Base-by-base conservation (phyloP, 306 rosid genomes). In the Vicia sativa region DNA sequence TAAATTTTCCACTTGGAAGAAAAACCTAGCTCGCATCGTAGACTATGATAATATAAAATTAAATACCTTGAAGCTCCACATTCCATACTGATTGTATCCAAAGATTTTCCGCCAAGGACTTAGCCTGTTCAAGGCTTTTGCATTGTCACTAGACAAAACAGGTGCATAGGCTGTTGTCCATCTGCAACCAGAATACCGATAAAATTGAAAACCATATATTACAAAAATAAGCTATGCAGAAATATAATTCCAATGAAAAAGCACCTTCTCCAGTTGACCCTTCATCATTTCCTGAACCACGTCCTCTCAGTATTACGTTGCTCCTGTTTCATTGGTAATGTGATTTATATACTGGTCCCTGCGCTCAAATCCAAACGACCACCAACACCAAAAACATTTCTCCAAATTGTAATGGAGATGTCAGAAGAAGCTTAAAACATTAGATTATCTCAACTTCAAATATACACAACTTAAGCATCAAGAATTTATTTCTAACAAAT, bases 271-370 rank as follows among this genome's bases (percentile, higher is more conserved):
- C 87, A 45, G 57, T 76, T 69, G 75, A 55, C 71, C 79, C 76
- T 82, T 85, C 97, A 62, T 4, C 31, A 65, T 65, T 79, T 78
- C 89, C 96, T n/a, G 90, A 88, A 72, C 89, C 96, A 79, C 55
- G 62, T 58, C 99, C 99, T 80, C 81, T 84, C 57, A 93, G 90
- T 65, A 71, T 71, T 78, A 90, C 92, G 83, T 81, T 49, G 84
- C 97, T 85, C 96, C 97, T 83, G 99, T 93, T 93, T 93, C 99
- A 90, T 82, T 87, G 90, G 87, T 88, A 86, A 93, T 93, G 95
- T 93, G 99, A 93, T 90, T 90, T 87, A 93, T 88, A 90, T 85
- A 93, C 87, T 90, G 99, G 82, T 90, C 99, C n/a, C 99, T 93
- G 99, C 90, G 76, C 49, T 85, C 96, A 86, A 84, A 87, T 82